Evolutionary conservation across 2,329 filamentous ascomycete species (phyloP).

Genomic region (Xylariaceae sp.): DNA sequence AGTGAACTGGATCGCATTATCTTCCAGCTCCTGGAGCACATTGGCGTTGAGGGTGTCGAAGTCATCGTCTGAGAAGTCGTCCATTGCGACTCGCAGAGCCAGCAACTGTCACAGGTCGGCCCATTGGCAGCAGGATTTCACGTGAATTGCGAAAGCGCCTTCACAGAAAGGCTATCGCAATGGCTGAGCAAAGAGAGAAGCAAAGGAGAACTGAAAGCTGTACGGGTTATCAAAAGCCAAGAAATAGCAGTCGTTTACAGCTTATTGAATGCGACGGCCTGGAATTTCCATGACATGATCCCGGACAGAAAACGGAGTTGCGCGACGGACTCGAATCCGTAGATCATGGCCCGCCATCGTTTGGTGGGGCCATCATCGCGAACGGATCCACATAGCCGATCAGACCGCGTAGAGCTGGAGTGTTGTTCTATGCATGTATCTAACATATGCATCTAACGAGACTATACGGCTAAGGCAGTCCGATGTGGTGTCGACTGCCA

Average conservation of each 20-base stretch:
- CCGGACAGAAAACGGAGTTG: too few species aligned
- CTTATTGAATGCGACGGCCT: too few species aligned
- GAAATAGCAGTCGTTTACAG: too few species aligned
- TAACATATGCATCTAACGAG: neutral
- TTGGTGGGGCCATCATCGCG: neutral
- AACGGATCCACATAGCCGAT: neutral
- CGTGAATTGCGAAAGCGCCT: constrained; percentile 1
- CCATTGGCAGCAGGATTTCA: constrained; percentile 16
- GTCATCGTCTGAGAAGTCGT: constrained; percentile 60
- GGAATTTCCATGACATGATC: too few species aligned
- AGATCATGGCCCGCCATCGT: neutral
- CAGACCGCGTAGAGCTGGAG: neutral
- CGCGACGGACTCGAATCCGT: too few species aligned
- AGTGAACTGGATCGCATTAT: constrained; percentile 57
- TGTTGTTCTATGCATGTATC: neutral
- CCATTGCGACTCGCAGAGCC: constrained; percentile 39
- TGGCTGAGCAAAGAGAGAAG: neutral
- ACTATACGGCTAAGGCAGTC: too few species aligned
- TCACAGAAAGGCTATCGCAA: neutral
- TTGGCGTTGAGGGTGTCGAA: constrained; percentile 56
- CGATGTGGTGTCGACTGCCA: too few species aligned
- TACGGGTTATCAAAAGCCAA: neutral
- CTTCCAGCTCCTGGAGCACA: constrained; percentile 57
- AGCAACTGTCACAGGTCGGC: constrained; percentile 16
- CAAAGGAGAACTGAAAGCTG: neutral